Percentiles rank a stretch among this genome's conserved stretches.
These are phyloP conservation scores for Neolecta irregularis DNA, from an alignment of 1,139 yeast genomes.

Conservation along the genomic window DNA sequence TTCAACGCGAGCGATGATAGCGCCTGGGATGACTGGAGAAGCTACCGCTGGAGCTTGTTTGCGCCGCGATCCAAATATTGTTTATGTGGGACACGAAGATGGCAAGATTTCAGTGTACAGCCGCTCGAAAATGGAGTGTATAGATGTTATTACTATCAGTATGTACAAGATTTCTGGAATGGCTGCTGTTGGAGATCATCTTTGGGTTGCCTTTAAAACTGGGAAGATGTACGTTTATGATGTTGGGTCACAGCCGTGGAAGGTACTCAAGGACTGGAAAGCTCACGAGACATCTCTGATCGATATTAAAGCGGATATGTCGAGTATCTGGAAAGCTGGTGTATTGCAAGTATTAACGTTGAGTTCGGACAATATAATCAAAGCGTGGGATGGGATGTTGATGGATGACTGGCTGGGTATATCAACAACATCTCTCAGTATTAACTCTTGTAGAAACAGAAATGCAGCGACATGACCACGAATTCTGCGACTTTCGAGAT, in stretches of 20 bases:
- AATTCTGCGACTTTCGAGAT: conserved; percentile 21
- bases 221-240: conserved; percentile 27
- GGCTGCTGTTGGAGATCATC: conserved; percentile 21
- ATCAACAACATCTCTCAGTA: conserved; percentile 7
- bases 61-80: conserved; percentile 20
- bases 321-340: conserved; percentile 17
- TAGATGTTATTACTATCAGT: conserved; percentile 25
- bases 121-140: conserved; percentile 17
- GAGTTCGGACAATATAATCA: conserved; percentile 18
- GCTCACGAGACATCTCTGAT: conserved; percentile 25
- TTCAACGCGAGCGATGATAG: conserved; percentile 21
- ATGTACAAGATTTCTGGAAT: conserved; percentile 23
- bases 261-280: conserved; percentile 28
- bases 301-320: conserved; percentile 15
- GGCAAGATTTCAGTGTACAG: conserved; percentile 28
- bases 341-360: conserved; percentile 18
- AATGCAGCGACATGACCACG: conserved; percentile 21
- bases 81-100: conserved; percentile 30
- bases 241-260: conserved; percentile 23
- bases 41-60: conserved; percentile 23
- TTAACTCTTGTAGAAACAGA: conserved; percentile 16
- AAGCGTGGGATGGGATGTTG: conserved; percentile 27
- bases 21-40: conserved; percentile 20
- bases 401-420: conserved; percentile 25
- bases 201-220: conserved; percentile 29